Conservation (phyloP, 2,329 filamentous ascomycete genomes). For the Colletotrichum orbiculare region DNA sequence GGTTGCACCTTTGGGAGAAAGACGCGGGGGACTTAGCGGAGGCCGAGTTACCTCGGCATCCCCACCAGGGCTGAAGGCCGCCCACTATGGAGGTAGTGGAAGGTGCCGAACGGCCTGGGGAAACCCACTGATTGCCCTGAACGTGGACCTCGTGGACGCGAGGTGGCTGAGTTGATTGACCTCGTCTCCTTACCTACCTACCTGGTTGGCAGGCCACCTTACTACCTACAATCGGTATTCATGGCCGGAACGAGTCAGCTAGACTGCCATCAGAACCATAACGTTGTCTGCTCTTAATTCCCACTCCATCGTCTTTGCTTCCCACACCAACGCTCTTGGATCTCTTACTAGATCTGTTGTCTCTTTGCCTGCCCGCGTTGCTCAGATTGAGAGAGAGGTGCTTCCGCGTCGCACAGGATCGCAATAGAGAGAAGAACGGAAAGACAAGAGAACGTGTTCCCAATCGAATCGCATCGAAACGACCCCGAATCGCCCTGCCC, state of each 20-base stretch:
- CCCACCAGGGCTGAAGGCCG: slow-evolving; percentile 4
- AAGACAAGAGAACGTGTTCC: slow-evolving; percentile 13
- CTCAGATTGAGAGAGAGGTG: slow-evolving; percentile 1
- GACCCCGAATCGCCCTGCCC: slow-evolving; percentile 20
- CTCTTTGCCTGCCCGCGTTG: slow-evolving; percentile 9
- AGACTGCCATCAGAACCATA: slow-evolving; percentile 28
- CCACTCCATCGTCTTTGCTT: neutral
- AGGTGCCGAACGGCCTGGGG: no score
- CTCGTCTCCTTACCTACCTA: no score
- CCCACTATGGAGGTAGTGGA: slow-evolving; percentile 23
- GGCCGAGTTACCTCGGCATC: slow-evolving; percentile 36
- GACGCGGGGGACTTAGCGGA: slow-evolving; percentile 33
- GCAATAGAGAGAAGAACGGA: neutral
- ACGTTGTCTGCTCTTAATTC: neutral
- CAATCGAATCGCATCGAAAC: neutral
- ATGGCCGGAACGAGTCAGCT: slow-evolving; percentile 33
- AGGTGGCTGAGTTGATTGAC: no score
- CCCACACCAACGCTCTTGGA: slow-evolving; percentile 16
- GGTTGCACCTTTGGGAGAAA: no score
- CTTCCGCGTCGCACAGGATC: neutral
- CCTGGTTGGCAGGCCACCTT: no score
- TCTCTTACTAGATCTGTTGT: neutral
- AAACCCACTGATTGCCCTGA: no score
- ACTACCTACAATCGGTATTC: neutral
- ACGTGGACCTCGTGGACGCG: no score